Percentiles rank a stretch among this genome's conserved stretches.
Evolutionary conservation across 768 basidiomycete species (phyloP).

Genomic region (Amanita molliuscula): DNA sequence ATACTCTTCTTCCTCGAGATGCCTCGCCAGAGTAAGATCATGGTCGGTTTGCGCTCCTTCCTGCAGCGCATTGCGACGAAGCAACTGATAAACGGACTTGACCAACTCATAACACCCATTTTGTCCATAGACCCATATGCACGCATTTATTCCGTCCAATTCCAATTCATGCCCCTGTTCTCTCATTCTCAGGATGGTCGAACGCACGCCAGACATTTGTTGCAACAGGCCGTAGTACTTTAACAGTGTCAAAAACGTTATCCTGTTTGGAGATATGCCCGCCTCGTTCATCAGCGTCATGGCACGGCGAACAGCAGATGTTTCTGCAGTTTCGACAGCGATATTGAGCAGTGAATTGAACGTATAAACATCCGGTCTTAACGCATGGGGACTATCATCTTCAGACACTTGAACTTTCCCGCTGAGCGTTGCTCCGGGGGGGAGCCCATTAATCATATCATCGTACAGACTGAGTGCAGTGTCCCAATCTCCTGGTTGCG

Average conservation of each 20-base stretch:
- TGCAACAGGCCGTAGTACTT: slow-evolving; percentile 39
- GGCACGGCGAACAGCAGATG: slow-evolving; percentile 38
- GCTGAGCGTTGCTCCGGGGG: slow-evolving; percentile 24
- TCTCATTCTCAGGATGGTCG: slow-evolving; percentile 41
- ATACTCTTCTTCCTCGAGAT: slow-evolving; percentile 33
- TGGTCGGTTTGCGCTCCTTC: slow-evolving; percentile 20
- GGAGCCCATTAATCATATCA: slow-evolving; percentile 41
- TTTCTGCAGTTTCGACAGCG: slow-evolving; percentile 42
- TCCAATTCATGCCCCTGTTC: slow-evolving; percentile 41
- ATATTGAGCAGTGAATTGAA: slow-evolving; percentile 58
- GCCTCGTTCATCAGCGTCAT: slow-evolving; percentile 42
- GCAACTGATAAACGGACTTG: slow-evolving; percentile 47
- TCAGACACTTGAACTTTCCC: slow-evolving; percentile 4
- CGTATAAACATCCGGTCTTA: slow-evolving; percentile 55
- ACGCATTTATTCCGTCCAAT: slow-evolving; percentile 59
- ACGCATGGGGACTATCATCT: slow-evolving; percentile 10
- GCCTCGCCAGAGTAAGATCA: slow-evolving; percentile 22
- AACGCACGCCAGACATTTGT: slow-evolving; percentile 43
- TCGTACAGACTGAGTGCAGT: slow-evolving; percentile 48
- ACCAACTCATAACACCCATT: slow-evolving; percentile 46
- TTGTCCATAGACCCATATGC: slow-evolving; percentile 58
- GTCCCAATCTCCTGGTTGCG: slow-evolving; percentile 45
- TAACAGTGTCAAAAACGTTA: slow-evolving; percentile 53
- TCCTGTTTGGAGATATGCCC: slow-evolving; percentile 43
- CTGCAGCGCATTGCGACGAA: slow-evolving; percentile 42